Percentiles rank a stretch among this genome's conserved stretches.
These are phyloP conservation scores for Persicaria maculosa DNA, from an alignment of 148 eudicot species.

Conservation along the genomic window DNA sequence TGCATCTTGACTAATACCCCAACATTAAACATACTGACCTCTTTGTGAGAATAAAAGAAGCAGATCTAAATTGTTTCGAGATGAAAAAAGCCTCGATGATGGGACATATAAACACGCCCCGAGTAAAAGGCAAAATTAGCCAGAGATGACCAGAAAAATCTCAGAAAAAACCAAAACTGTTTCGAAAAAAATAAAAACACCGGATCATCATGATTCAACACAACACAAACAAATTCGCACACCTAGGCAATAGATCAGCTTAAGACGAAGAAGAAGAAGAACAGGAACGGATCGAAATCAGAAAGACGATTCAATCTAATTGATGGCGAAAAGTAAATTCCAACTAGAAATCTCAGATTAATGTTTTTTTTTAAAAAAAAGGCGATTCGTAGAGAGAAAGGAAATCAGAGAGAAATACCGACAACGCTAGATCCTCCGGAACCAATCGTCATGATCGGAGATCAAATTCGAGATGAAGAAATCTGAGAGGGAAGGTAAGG, in stretches of 20 bases:
- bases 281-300: not conserved
- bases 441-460: constrained; percentile 25
- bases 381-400: not conserved
- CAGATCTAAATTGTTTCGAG: constrained; percentile 2
- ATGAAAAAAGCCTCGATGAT: not conserved
- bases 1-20: not conserved
- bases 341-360: not conserved
- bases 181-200: not conserved
- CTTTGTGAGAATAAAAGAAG: not conserved
- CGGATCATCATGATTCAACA: not conserved
- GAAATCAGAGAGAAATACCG: constrained; percentile 13
- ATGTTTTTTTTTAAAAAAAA: not conserved
- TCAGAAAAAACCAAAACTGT: not conserved
- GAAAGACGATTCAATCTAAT: not conserved
- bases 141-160: not conserved
- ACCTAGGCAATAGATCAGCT: not conserved
- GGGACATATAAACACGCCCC: not conserved
- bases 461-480: not conserved
- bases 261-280: not conserved
- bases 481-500: constrained; percentile 9
- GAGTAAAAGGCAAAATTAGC: not conserved
- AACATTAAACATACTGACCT: not conserved
- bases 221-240: not conserved
- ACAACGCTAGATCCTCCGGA: constrained; percentile 33
- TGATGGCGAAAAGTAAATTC: no score